Base-by-base conservation (phyloP, 2,329 filamentous ascomycete genomes). In the Sordariomycetes sp. region DNA sequence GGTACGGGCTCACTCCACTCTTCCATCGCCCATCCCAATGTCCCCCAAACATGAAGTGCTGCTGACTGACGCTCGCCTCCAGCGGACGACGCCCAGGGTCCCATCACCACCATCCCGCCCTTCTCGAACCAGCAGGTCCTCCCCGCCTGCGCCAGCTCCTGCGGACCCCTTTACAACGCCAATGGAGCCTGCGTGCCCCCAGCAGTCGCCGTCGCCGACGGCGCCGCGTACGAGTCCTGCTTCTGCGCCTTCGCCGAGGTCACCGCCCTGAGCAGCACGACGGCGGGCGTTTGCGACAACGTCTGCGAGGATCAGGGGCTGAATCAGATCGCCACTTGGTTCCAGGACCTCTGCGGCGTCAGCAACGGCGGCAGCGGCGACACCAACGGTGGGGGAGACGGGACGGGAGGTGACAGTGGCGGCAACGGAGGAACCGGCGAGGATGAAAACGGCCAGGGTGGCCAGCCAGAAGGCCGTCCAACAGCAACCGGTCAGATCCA, bases 121-220 rank as follows among this genome's bases (percentile, higher is more conserved):
- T 73, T 78, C 45, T 43, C 48, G 30, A 55, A 65, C 27, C 41
- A 38, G 16, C 37, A 39, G 31, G 34, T 50, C 27, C 70, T 86
- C 32, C 82, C 82, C 5, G 51, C 67, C 18, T 86, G 82, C 48
- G 80, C 75, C 8, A 53, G 62, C 16, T 41, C 50, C 30, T 86
- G 82, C 49, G 66, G 69, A 28, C 53, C 63, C 19, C 72, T 86
- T 29, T 76, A 70, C 50, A 72, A 84, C 55, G 85, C 82, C 38
- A 83, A 87, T 49, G 71, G 70, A 30, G 75, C 66, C 40, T 93
- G 86, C 56, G 69, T 81, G 2, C 79, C 81, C 4, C 72, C 71
- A 4, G 66, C 59, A 17, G 64, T 57, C 4, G 54, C 69, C 5
- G 54, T 58, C 6, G 65, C 67, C 32, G 64, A 67, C 31, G 53